Evolutionary conservation across 1,139 yeast genomes (phyloP).

Genomic region (Suhomyces kunorum): DNA sequence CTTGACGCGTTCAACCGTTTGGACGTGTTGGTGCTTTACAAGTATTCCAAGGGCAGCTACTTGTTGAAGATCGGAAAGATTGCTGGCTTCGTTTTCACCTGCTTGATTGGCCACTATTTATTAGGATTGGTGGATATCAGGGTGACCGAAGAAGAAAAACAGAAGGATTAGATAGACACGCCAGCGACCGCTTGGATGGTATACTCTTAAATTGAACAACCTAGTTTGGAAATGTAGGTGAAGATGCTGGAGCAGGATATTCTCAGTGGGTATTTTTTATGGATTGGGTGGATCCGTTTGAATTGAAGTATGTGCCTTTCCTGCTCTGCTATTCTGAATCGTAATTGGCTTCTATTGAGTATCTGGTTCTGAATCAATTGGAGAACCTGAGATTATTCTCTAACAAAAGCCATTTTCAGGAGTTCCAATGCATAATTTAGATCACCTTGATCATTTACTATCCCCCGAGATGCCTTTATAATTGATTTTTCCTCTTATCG

Average conservation of each 20-base stretch:
- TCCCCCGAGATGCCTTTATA: neutral
- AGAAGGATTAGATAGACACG: conserved; percentile 1
- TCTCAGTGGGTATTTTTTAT: no score
- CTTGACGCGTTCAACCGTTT: conserved; percentile 68
- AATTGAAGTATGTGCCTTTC: no score
- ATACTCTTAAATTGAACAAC: neutral
- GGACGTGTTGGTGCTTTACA: conserved; percentile 63
- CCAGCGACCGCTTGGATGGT: neutral
- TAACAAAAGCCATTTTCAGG: no score
- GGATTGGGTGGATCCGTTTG: no score
- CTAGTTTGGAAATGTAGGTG: no score
- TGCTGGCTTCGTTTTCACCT: conserved; percentile 62
- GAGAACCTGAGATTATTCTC: no score
- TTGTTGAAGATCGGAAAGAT: conserved; percentile 68
- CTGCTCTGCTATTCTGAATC: no score
- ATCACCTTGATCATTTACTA: no score
- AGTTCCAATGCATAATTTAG: no score
- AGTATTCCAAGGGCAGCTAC: conserved; percentile 54
- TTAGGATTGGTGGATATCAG: conserved; percentile 43
- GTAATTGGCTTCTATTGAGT: no score
- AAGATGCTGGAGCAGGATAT: no score
- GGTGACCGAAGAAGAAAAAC: conserved; percentile 23
- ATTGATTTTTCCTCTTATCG: neutral
- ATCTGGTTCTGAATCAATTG: no score
- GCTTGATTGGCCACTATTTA: conserved; percentile 58